Conservation (phyloP, 192 early-diverging fungal genomes). For the Spinellus fusiger region DNA sequence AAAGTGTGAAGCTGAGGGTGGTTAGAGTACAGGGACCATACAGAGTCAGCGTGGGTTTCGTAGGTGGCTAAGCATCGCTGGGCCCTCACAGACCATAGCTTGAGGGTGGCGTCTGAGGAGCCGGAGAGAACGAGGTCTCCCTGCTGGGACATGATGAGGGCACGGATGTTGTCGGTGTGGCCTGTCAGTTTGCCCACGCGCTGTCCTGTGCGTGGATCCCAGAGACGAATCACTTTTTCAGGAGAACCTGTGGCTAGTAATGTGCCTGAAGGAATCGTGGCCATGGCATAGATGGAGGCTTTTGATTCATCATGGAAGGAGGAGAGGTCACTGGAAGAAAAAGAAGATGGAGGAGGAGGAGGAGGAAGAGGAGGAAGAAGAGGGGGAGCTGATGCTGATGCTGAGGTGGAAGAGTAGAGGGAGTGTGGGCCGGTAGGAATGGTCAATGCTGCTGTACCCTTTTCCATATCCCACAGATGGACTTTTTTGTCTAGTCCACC, state of each 20-base stretch:
- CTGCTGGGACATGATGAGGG: conserved; percentile 80
- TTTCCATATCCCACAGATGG: conserved; percentile 84
- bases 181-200: conserved; percentile 76
- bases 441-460: conserved; percentile 25
- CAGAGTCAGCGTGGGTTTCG: conserved; percentile 79
- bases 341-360: not conserved
- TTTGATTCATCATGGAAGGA: conserved; percentile 32
- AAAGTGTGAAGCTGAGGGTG: conserved; percentile 86
- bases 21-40: conserved; percentile 86
- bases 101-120: conserved; percentile 93
- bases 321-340: conserved; percentile 28
- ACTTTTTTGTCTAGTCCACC: conserved; percentile 89
- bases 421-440: conserved; percentile 6
- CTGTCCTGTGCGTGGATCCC: conserved; percentile 78
- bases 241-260: conserved; percentile 88
- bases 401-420: not conserved
- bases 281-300: conserved; percentile 84
- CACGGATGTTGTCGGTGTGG: conserved; percentile 95
- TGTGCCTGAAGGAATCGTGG: conserved; percentile 70
- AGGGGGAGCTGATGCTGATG: not conserved
- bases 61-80: conserved; percentile 87
- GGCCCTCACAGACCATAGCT: conserved; percentile 90
- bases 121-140: conserved; percentile 84
- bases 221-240: conserved; percentile 86
- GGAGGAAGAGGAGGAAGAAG: not conserved